These are phyloP conservation scores for Streptanthus diversifolius DNA, from an alignment of 345 rosid genomes.

Conservation along the genomic window DNA sequence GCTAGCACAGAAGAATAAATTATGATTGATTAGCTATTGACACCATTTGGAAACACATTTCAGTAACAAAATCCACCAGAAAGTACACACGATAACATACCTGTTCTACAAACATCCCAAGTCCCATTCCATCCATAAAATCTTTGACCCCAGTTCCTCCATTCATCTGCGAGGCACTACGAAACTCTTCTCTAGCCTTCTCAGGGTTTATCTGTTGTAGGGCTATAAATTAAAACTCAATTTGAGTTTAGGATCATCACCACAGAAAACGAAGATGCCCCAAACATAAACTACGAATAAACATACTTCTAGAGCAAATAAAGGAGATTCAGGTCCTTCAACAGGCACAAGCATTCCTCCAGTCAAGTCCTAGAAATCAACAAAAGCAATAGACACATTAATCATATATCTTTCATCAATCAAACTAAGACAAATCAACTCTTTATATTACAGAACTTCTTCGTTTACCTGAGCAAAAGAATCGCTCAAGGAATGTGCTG, in stretches of 20 bases:
- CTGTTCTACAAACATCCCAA: constrained; percentile 91
- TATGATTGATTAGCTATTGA: neutral
- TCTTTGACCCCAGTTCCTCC: constrained; percentile 91
- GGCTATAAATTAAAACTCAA: constrained; percentile 39
- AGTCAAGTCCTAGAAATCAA: constrained; percentile 63
- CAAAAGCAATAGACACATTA: neutral
- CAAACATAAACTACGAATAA: neutral
- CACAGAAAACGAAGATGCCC: neutral
- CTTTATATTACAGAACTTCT: neutral
- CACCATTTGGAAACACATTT: neutral
- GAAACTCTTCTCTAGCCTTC: constrained; percentile 94
- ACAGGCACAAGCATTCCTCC: constrained; percentile 87
- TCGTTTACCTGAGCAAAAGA: constrained; percentile 83
- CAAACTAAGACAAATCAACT: neutral
- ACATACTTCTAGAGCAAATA: constrained; percentile 90
- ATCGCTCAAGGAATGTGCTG: constrained; percentile 95
- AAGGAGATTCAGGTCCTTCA: constrained; percentile 89
- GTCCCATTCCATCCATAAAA: constrained; percentile 98
- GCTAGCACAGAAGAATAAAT: neutral
- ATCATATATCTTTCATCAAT: neutral
- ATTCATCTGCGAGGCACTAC: constrained; percentile 52
- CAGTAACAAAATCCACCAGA: neutral
- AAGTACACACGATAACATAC: constrained; percentile 35
- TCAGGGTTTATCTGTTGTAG: constrained; percentile 82
- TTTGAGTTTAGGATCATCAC: constrained; percentile 3